Evolutionary conservation across 2,329 filamentous ascomycete species (phyloP).

Genomic region (Ambrosiella xylebori): DNA sequence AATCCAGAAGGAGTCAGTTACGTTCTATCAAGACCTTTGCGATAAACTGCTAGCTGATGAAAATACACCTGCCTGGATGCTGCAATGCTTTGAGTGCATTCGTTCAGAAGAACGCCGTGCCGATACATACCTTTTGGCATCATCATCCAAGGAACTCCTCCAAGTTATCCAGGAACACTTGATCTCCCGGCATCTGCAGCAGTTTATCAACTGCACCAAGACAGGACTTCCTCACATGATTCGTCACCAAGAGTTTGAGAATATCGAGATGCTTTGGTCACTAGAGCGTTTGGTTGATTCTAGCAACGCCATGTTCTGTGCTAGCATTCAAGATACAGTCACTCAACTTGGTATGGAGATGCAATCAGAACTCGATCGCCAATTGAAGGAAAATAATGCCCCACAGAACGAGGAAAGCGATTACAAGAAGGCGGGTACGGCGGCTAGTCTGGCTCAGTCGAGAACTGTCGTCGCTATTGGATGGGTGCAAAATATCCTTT

Average conservation of each 20-base stretch:
- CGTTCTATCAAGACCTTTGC: slow-evolving; percentile 64
- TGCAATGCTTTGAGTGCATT: slow-evolving; percentile 34
- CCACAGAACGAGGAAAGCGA: slow-evolving; percentile 19
- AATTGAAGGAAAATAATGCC: slow-evolving; percentile 26
- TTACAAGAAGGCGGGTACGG: slow-evolving; percentile 16
- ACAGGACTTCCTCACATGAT: no score
- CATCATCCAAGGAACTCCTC: slow-evolving; percentile 57
- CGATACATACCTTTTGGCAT: slow-evolving; percentile 57
- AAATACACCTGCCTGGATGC: slow-evolving; percentile 57
- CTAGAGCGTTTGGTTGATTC: no score
- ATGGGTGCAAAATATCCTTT: slow-evolving; percentile 85
- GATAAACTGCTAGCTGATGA: slow-evolving; percentile 55
- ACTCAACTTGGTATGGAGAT: no score
- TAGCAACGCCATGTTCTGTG: no score
- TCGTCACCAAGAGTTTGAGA: no score
- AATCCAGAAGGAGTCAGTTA: slow-evolving; percentile 52
- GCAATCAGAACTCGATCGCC: not conserved
- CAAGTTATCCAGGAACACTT: slow-evolving; percentile 57
- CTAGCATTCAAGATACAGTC: no score
- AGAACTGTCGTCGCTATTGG: slow-evolving; percentile 76
- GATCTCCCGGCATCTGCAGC: no score
- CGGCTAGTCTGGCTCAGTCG: slow-evolving; percentile 31
- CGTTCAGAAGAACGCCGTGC: slow-evolving; percentile 70
- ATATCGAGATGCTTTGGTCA: no score
- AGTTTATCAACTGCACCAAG: no score